Evolutionary conservation across 2,329 filamentous ascomycete genomes (phyloP).

Genomic region (Orbilia ellipsospora): DNA sequence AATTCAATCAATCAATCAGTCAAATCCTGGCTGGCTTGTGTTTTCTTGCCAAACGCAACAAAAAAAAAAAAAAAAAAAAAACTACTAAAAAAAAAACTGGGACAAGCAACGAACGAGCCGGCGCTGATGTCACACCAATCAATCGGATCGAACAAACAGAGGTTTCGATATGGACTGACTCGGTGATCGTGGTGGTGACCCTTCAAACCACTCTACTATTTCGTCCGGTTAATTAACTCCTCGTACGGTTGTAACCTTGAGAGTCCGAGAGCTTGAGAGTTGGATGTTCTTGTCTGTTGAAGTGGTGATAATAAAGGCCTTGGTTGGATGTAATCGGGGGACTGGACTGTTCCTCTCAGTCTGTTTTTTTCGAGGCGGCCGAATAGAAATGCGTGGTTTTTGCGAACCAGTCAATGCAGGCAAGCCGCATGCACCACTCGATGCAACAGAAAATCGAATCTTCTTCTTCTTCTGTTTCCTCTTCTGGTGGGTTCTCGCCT

Average conservation of each 20-base stretch:
- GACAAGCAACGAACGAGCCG: conserved; percentile 1
- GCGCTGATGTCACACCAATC: conserved; percentile 17
- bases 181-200: neutral
- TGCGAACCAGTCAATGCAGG: conserved; percentile 24
- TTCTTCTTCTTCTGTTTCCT: no score
- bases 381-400: conserved; percentile 42
- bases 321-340: conserved; percentile 8
- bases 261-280: neutral
- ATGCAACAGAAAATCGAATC: no score
- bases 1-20: no score
- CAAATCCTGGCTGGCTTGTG: no score
- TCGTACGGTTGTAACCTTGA: neutral
- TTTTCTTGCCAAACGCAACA: no score
- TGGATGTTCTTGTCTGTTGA: neutral
- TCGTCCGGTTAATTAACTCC: neutral
- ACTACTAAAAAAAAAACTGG: conserved; percentile 31
- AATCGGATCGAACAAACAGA: neutral
- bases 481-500: no score
- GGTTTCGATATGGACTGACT: neutral
- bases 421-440: conserved; percentile 5
- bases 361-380: conserved; percentile 5
- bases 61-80: neutral
- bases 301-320: neutral
- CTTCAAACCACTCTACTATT: neutral
- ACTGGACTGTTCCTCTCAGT: no score